These are phyloP conservation scores for Magnolia officinalis DNA, from an alignment of 164 flowering plant species.

Conservation along the genomic window DNA sequence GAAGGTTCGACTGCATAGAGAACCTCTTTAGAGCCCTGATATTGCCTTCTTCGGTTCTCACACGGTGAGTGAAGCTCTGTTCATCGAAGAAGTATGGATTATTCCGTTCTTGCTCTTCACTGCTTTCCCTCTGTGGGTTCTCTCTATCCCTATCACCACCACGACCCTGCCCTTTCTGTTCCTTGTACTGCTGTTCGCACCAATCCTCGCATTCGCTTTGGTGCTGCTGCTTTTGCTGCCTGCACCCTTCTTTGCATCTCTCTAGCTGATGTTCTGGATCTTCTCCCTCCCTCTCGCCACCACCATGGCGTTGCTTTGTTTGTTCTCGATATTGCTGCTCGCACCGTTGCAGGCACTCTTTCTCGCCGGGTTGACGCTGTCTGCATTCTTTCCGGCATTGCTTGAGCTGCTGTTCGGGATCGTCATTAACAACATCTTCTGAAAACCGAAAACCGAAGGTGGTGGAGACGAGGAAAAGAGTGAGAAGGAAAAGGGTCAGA, in stretches of 20 bases:
- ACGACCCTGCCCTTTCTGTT: neutral
- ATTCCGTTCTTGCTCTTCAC: neutral
- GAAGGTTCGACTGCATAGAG: neutral
- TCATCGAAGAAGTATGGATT: constrained; percentile 8
- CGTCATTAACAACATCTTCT: neutral
- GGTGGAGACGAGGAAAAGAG: neutral
- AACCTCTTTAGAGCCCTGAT: constrained; percentile 1
- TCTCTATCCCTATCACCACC: neutral
- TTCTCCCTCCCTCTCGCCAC: neutral
- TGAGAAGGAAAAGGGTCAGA: constrained; percentile 3
- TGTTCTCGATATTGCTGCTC: neutral
- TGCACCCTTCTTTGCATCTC: neutral
- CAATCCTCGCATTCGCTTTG: neutral
- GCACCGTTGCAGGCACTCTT: neutral
- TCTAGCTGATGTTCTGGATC: neutral
- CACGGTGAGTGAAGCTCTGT: neutral
- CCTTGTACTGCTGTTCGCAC: constrained; percentile 1
- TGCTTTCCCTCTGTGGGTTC: neutral
- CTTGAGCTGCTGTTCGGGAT: neutral
- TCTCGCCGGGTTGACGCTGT: neutral
- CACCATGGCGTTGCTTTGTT: no score
- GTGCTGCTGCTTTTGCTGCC: neutral
- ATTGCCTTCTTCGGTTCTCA: constrained; percentile 10
- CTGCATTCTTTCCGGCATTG: neutral
- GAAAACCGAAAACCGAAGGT: neutral